Conservation (phyloP, 1,139 yeast species). For the Hyphopichia fennica region DNA sequence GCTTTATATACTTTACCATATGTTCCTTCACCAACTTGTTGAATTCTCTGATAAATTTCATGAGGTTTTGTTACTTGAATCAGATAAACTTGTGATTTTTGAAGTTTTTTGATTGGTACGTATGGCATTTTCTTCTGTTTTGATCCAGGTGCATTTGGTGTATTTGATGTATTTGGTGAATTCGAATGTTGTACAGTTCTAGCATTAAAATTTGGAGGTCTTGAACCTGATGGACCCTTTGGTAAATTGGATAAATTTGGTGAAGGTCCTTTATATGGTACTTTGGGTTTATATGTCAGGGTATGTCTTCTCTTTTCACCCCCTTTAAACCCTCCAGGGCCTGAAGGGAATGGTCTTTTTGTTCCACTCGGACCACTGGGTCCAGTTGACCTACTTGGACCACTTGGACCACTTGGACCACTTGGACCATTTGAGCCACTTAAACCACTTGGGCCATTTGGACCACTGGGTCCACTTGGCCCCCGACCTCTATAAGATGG, state of each 20-base stretch:
- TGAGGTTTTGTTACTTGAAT: slow-evolving; percentile 24
- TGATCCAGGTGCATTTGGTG: not conserved
- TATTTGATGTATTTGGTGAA: not conserved
- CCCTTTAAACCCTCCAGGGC: slow-evolving; percentile 18
- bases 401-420: not conserved
- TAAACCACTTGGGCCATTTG: not conserved
- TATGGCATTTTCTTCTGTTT: slow-evolving; percentile 1
- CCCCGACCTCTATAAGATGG: too few relatives aligned
- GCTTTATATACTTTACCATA: slow-evolving; percentile 58
- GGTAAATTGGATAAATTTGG: slow-evolving; percentile 12
- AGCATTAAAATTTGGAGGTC: not conserved
- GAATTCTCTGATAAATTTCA: slow-evolving; percentile 39
- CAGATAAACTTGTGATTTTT: slow-evolving; percentile 34
- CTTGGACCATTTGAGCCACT: not conserved
- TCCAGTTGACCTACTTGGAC: slow-evolving; percentile 1
- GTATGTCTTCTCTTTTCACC: slow-evolving; percentile 5
- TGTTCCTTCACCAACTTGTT: slow-evolving; percentile 54
- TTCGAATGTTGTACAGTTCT: not conserved
- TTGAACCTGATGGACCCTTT: slow-evolving; percentile 14
- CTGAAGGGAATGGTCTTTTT: slow-evolving; percentile 20
- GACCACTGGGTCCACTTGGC: not conserved
- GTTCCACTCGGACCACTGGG: not conserved
- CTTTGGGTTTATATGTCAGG: slow-evolving; percentile 4
- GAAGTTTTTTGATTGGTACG: slow-evolving; percentile 11
- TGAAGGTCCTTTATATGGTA: slow-evolving; percentile 1